A percentile compares a stretch with the other conserved stretches of the same genome.
Evolutionary conservation across 2,329 filamentous ascomycete genomes (phyloP).

Genomic region (Colletotrichum sp.): DNA sequence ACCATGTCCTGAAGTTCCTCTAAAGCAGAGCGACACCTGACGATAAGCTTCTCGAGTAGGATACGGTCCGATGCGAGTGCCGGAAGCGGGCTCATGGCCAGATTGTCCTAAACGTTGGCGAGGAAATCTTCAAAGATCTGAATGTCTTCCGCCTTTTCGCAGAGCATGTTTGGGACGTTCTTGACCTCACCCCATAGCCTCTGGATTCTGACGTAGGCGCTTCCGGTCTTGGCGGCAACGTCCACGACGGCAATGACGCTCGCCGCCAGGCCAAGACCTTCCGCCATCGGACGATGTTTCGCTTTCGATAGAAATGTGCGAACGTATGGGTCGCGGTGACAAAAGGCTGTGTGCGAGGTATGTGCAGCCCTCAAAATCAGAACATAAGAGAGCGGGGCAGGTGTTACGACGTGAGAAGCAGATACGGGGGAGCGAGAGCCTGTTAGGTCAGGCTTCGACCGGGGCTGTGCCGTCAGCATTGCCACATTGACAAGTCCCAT

Average conservation of each 20-base stretch:
- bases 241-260: slow-evolving; percentile 28
- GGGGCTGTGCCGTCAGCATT: no score
- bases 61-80: background rate
- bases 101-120: background rate
- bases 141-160: background rate
- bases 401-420: no score
- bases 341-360: no score
- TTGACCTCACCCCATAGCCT: slow-evolving; percentile 21
- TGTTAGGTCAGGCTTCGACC: no score
- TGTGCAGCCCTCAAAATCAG: no score
- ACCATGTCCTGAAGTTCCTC: background rate
- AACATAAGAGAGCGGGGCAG: no score
- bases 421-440: no score
- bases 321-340: no score
- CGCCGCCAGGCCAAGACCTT: slow-evolving; percentile 20
- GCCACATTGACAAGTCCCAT: no score
- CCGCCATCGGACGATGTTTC: background rate
- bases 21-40: background rate
- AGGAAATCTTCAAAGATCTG: background rate
- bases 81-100: background rate
- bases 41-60: background rate
- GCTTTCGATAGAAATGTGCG: no score
- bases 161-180: background rate
- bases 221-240: slow-evolving; percentile 23
- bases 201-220: slow-evolving; percentile 23